Base-by-base conservation (phyloP, 2,329 filamentous ascomycete species). In the Pestalotiopsis sp. region DNA sequence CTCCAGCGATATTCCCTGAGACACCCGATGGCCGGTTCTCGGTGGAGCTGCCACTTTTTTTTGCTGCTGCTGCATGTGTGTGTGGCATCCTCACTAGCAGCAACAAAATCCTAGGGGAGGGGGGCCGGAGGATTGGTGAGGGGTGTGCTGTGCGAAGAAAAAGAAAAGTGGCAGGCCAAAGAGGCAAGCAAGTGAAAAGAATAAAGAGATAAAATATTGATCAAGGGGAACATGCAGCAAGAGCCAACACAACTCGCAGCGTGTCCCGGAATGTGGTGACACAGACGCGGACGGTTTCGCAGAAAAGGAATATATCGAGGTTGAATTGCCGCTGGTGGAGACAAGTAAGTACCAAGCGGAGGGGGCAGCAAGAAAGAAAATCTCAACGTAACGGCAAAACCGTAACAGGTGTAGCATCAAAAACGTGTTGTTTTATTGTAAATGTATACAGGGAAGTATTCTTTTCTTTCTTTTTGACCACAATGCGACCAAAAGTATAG, bases 1-100 rank as follows among this genome's bases (percentile, higher is more conserved):
- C 61, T 64, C 61, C 61, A 64, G 61, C 61, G 61, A 64, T 64
- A 23, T 64, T 64, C 61, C 61, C 25, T 45, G 61, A 52, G 61
- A 23, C 6, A 14, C 61, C 61, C 61, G 61, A 64, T 36, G 36
- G 31, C 38, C 31, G n/a, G 59, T 62, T 62, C 12, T 20, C 17
- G 59, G 59, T 62, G 59, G 59, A 62, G 59, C 17, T 14, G 20
- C n/a, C n/a, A 17, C 27, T 36, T 61, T 62, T 27, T 36, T 36
- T 13, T 49, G 45, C n/a, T 52, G 45, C 45, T 52, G 45, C 45
- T 52, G 45, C 20, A 9, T 52, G 45, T 52, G 17, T n/a, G 45
- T 52, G 45, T n/a, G 45, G 45, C 45, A 52, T 52, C 17, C 45
- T 52, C 45, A n/a, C 45, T n/a, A 49, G 41, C 31, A 49, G 41